Evolutionary conservation across 75 land plant species (phyloP).

Genomic region (Pinus albicaulis): DNA sequence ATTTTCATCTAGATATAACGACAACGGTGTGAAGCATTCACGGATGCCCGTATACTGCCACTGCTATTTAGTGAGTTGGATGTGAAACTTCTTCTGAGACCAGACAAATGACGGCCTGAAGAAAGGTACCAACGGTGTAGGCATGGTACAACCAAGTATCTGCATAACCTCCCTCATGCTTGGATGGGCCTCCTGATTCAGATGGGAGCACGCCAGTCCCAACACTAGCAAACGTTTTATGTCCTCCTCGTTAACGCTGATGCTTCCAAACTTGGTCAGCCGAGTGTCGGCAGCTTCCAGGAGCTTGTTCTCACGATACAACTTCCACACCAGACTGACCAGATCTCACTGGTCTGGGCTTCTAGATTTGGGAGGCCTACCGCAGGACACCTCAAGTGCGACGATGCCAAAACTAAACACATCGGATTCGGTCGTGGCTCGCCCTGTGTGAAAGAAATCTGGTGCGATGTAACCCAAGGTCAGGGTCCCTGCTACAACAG

Average conservation of each 20-base stretch:
- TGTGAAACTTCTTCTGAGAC: no score
- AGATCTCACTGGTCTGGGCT: slow-evolving; percentile 4
- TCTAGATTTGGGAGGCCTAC: neutral
- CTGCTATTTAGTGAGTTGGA: no score
- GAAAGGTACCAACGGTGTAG: no score
- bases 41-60: no score
- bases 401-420: slow-evolving; percentile 13
- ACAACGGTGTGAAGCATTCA: no score
- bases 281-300: slow-evolving; percentile 37
- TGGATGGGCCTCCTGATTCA: no score
- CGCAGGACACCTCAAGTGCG: slow-evolving; percentile 9
- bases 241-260: no score
- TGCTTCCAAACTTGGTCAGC: neutral
- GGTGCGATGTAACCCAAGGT: slow-evolving; percentile 20
- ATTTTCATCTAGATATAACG: no score
- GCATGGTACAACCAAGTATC: no score
- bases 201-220: no score
- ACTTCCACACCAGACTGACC: slow-evolving; percentile 67
- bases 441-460: slow-evolving; percentile 6
- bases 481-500: slow-evolving; percentile 21
- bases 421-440: slow-evolving; percentile 8
- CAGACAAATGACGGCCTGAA: no score
- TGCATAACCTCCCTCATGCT: no score
- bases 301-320: slow-evolving; percentile 32
- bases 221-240: neutral